Conservation (phyloP, 2,329 filamentous ascomycete genomes). For the Grosmannia huntii region DNA sequence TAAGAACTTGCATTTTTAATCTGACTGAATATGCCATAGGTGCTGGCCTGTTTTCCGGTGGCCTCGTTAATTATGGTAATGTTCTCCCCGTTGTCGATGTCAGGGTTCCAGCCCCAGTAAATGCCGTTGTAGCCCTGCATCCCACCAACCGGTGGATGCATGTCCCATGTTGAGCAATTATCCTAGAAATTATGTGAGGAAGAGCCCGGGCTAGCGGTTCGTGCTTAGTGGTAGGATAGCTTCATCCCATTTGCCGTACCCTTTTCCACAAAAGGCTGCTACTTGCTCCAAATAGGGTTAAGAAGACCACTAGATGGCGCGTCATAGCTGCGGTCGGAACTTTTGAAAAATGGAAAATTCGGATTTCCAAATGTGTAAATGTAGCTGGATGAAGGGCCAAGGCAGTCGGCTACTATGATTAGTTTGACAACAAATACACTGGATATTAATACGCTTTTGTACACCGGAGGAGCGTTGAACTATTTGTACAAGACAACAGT, state of each 20-base stretch:
- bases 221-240: neutral
- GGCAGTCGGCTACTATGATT: too few relatives aligned
- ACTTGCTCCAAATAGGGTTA: too few relatives aligned
- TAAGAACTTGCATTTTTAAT: neutral
- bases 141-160: neutral
- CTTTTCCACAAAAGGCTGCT: too few relatives aligned
- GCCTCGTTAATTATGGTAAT: neutral
- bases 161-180: neutral
- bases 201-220: neutral
- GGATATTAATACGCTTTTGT: too few relatives aligned
- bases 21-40: neutral
- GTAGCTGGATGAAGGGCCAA: too few relatives aligned
- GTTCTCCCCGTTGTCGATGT: neutral
- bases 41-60: neutral
- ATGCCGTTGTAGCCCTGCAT: slow-evolving; percentile 1
- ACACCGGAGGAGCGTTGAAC: too few relatives aligned
- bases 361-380: too few relatives aligned
- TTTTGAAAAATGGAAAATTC: too few relatives aligned
- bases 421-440: too few relatives aligned
- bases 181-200: neutral
- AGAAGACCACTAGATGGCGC: too few relatives aligned
- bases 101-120: slow-evolving; percentile 1
- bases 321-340: too few relatives aligned
- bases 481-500: too few relatives aligned
- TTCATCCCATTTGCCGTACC: neutral